Percentiles rank a stretch among this genome's conserved stretches.
Evolutionary conservation across 148 eudicot genomes (phyloP).

Genomic region (Hydrangea macrophylla): DNA sequence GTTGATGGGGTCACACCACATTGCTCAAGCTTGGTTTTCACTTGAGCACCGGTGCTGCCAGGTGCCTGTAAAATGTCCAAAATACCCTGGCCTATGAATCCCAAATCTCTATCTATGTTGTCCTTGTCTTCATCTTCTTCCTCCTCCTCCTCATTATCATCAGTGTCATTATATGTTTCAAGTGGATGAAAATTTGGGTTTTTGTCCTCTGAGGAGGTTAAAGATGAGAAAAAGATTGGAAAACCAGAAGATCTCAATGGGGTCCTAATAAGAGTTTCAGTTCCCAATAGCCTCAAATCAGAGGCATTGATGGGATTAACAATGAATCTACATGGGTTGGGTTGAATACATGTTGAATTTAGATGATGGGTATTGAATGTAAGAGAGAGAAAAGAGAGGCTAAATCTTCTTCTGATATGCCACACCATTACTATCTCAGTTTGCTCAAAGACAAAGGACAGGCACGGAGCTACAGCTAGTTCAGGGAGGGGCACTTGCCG

Average conservation of each 20-base stretch:
- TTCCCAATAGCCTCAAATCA: background rate
- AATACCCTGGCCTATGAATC: conserved; percentile 24
- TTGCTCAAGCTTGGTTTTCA: conserved; percentile 51
- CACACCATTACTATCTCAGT: too few species aligned
- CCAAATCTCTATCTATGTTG: conserved; percentile 13
- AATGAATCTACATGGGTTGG: conserved; percentile 16
- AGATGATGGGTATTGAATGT: conserved; percentile 5
- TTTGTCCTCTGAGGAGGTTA: background rate
- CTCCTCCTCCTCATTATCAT: conserved; percentile 9
- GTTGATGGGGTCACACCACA: conserved; percentile 47
- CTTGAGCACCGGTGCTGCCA: conserved; percentile 24
- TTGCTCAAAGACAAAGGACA: too few species aligned
- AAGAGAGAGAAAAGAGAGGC: conserved; percentile 21
- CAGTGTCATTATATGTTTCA: conserved; percentile 3
- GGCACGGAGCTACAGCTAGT: too few species aligned
- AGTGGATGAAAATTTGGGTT: background rate
- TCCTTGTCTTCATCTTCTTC: conserved; percentile 25
- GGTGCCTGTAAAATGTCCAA: conserved; percentile 33
- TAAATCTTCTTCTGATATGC: conserved; percentile 38
- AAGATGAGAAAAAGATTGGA: conserved; percentile 21
- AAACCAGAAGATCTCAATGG: conserved; percentile 18
- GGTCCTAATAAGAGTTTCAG: conserved; percentile 4
- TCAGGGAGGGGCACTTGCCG: too few species aligned
- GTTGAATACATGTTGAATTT: conserved; percentile 18
- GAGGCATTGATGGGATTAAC: conserved; percentile 7